Conservation (phyloP, 2,329 filamentous ascomycete genomes). For the Scedosporium dehoogii region DNA sequence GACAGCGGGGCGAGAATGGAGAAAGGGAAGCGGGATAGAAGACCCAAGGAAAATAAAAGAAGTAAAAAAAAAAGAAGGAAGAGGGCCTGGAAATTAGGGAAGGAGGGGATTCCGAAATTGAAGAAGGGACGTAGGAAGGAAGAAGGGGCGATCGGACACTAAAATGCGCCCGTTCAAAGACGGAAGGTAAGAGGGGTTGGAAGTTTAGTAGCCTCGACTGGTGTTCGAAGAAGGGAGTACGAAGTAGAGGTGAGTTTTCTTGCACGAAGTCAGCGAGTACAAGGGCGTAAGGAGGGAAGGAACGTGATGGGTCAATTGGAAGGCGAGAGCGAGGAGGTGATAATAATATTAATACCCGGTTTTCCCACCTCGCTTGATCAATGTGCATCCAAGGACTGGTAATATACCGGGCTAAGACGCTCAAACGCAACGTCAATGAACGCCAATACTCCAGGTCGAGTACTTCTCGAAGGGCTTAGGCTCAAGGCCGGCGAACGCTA, state of each 20-base stretch:
- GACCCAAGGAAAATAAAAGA: background rate
- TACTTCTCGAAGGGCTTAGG: background rate
- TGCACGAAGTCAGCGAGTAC: background rate
- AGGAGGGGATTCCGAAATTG: background rate
- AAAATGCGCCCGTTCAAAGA: background rate
- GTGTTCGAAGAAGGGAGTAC: background rate
- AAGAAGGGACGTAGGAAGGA: background rate
- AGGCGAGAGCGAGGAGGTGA: background rate
- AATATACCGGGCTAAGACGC: background rate
- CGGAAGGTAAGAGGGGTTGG: background rate
- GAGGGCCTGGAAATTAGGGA: background rate
- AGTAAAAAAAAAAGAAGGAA: background rate
- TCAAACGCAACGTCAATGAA: background rate
- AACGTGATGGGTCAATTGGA: background rate
- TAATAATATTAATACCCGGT: slow-evolving; percentile 3
- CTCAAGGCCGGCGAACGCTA: background rate
- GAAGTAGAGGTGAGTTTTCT: background rate
- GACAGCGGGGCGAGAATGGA: background rate
- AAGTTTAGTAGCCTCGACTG: background rate
- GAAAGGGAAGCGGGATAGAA: background rate
- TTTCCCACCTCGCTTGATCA: background rate
- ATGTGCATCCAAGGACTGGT: background rate
- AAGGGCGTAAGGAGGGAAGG: background rate
- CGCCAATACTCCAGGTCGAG: too few species aligned
- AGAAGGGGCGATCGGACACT: background rate